Percentiles rank a stretch among this genome's conserved stretches.
Conservation (phyloP, 2,329 filamentous ascomycete species). For the Verticillium albo-atrum region DNA sequence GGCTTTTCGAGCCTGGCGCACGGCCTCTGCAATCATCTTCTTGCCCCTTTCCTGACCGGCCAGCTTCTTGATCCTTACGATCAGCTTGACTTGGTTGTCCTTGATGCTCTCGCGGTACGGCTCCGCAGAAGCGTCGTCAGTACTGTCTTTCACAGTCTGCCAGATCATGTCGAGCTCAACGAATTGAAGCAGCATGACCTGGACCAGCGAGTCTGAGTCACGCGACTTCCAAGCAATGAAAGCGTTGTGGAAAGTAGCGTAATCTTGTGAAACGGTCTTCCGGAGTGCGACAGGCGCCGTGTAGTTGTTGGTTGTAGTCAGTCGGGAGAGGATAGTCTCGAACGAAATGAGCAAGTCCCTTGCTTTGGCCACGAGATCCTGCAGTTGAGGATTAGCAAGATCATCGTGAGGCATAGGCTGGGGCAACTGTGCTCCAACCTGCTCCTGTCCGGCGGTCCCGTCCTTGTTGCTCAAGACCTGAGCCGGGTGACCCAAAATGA, state of each 20-base stretch:
- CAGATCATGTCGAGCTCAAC: constrained; percentile 80
- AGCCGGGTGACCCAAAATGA: constrained; percentile 74
- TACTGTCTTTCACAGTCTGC: constrained; percentile 76
- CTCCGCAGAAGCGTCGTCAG: constrained; percentile 65
- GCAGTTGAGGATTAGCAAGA: constrained; percentile 56
- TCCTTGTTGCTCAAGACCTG: constrained; percentile 74
- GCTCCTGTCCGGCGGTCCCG: constrained; percentile 54
- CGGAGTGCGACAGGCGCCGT: constrained; percentile 59
- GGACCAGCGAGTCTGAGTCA: constrained; percentile 71
- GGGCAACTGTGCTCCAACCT: constrained; percentile 39
- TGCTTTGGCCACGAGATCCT: constrained; percentile 73
- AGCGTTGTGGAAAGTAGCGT: constrained; percentile 70
- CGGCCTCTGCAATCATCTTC: constrained; percentile 68
- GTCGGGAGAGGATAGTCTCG: constrained; percentile 64
- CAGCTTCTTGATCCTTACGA: constrained; percentile 75
- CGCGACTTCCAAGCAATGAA: constrained; percentile 83
- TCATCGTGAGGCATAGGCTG: constrained; percentile 45
- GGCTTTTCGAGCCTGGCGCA: constrained; percentile 64
- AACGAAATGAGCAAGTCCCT: constrained; percentile 75
- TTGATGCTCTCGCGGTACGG: constrained; percentile 78
- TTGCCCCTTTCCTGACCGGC: constrained; percentile 69
- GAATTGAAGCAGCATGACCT: constrained; percentile 83
- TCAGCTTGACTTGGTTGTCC: constrained; percentile 74
- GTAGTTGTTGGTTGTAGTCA: constrained; percentile 63
- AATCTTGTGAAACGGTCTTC: constrained; percentile 61